Percentiles rank a stretch among this genome's conserved stretches.
phyloP scores from a whole-genome alignment of 2,329 filamentous ascomycete species.

The Ophiosphaerella narmari region DNA sequence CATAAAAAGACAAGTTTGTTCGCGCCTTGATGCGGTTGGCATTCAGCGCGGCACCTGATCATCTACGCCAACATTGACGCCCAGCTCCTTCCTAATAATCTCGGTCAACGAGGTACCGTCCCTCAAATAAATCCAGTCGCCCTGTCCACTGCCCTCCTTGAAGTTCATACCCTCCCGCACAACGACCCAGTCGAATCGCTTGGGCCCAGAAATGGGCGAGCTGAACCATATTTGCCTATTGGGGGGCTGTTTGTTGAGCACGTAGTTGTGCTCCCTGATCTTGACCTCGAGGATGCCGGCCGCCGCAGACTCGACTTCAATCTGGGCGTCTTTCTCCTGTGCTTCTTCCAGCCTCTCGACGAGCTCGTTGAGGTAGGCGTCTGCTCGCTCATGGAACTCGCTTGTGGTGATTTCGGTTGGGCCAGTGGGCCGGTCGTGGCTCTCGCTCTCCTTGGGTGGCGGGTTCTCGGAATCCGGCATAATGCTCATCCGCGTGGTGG shows the following conservation, averaged over 20 bases:
- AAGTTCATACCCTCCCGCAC: slow-evolving; percentile 72
- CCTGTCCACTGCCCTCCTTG: slow-evolving; percentile 75
- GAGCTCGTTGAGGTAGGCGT: slow-evolving; percentile 71
- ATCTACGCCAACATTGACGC: slow-evolving; percentile 57
- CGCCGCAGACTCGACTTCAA: slow-evolving; percentile 82
- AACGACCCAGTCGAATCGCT: slow-evolving; percentile 90
- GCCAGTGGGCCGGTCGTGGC: slow-evolving; percentile 48
- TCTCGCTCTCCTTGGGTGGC: slow-evolving; percentile 41
- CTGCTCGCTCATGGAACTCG: slow-evolving; percentile 78
- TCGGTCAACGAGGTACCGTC: slow-evolving; percentile 78
- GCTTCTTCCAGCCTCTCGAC: slow-evolving; percentile 68
- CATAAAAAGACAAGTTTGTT: slow-evolving; percentile 13
- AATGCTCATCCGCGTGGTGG: slow-evolving; percentile 38
- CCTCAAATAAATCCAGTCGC: slow-evolving; percentile 85
- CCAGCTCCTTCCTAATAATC: slow-evolving; percentile 76
- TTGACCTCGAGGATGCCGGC: slow-evolving; percentile 83
- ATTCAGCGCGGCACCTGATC: slow-evolving; percentile 37
- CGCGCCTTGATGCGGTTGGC: background rate
- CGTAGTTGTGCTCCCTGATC: slow-evolving; percentile 73
- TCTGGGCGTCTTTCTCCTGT: slow-evolving; percentile 72
- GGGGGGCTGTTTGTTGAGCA: slow-evolving; percentile 97
- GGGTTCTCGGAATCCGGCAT: slow-evolving; percentile 53
- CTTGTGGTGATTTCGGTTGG: slow-evolving; percentile 69
- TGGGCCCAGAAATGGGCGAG: slow-evolving; percentile 87
- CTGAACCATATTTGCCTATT: slow-evolving; percentile 98